Evolutionary conservation across 2,329 filamentous ascomycete genomes (phyloP).

Genomic region (Anisogramma anomala): DNA sequence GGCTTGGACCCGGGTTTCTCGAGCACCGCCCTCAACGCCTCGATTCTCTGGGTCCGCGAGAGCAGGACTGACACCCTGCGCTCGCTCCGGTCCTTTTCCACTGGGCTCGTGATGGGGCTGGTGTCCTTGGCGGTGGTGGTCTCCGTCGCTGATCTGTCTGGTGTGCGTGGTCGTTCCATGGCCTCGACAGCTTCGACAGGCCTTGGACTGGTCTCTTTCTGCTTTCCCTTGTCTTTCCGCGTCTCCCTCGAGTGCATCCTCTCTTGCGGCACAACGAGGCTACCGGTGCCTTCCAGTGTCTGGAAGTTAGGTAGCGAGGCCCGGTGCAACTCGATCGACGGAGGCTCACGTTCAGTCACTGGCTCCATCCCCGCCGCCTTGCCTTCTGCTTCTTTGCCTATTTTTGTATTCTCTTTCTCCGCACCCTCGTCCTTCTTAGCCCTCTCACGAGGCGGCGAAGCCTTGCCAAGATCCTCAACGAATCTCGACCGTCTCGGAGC

Average conservation of each 20-base stretch:
- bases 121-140: not conserved
- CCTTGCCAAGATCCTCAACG: not conserved
- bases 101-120: conserved; percentile 10
- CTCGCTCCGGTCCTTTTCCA: conserved; percentile 14
- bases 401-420: not conserved
- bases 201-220: not conserved
- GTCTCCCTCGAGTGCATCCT: not conserved
- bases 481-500: not conserved
- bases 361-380: not conserved
- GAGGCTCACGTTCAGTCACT: not conserved
- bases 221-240: conserved; percentile 7
- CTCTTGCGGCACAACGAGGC: not conserved
- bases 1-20: conserved; percentile 10
- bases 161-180: not conserved
- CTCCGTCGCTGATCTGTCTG: not conserved
- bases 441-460: not conserved
- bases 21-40: conserved; percentile 4
- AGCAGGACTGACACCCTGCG: conserved; percentile 9
- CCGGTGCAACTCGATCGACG: not conserved
- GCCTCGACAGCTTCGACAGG: not conserved
- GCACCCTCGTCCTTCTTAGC: not conserved
- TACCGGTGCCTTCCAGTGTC: not conserved
- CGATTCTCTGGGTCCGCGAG: conserved; percentile 7
- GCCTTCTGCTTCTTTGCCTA: not conserved
- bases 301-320: not conserved